phyloP scores from a whole-genome alignment of 2,329 filamentous ascomycete genomes.

The Colletotrichum ledebouriae region DNA sequence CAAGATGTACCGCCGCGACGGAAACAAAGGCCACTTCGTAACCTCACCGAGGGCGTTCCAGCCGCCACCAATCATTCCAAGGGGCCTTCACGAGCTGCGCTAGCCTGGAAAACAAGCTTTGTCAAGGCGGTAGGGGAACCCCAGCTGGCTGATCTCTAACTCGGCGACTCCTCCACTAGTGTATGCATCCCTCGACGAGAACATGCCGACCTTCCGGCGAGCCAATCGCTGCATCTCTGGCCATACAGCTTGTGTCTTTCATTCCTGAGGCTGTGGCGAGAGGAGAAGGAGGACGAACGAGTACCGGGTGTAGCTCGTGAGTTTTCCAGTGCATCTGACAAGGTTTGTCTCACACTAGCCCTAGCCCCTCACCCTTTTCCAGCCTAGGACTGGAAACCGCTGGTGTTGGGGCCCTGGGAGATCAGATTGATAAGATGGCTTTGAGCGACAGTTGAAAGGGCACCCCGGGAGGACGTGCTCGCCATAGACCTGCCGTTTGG shows the following conservation, averaged over 20 bases:
- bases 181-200: not conserved
- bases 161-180: conserved; percentile 9
- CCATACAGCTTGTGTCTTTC: not conserved
- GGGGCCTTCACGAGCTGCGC: not conserved
- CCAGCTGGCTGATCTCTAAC: conserved; percentile 24
- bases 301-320: not conserved
- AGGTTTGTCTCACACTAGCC: conserved; percentile 26
- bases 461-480: conserved; percentile 21
- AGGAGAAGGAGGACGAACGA: not conserved
- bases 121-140: conserved; percentile 28
- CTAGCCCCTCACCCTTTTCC: conserved; percentile 3
- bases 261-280: not conserved
- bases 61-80: no score
- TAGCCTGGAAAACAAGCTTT: conserved; percentile 39
- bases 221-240: conserved; percentile 12
- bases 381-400: conserved; percentile 12
- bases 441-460: conserved; percentile 6
- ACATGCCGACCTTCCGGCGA: conserved; percentile 19
- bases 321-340: conserved; percentile 27
- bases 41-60: not conserved
- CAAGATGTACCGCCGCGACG: not conserved
- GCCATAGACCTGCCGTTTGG: conserved; percentile 31
- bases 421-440: conserved; percentile 42
- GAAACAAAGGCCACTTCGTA: not conserved
- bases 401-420: conserved; percentile 17